These are phyloP conservation scores for Cytidiella melzeri DNA, from an alignment of 768 basidiomycete species.

Conservation along the genomic window DNA sequence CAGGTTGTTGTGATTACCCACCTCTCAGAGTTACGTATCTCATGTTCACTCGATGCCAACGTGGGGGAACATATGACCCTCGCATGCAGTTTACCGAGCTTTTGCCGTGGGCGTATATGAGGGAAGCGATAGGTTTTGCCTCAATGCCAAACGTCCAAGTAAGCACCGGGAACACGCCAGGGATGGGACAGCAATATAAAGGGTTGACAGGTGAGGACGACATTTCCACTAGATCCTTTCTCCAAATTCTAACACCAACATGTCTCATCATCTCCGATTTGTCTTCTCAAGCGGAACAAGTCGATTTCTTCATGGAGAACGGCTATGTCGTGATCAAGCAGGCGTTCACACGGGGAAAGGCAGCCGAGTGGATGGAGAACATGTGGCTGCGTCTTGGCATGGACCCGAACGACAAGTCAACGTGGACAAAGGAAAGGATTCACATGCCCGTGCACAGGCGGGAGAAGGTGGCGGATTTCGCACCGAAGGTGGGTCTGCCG, in stretches of 20 bases:
- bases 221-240: not conserved
- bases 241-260: not conserved
- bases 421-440: slow-evolving; percentile 28
- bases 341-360: slow-evolving; percentile 27
- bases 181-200: slow-evolving; percentile 6
- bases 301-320: slow-evolving; percentile 29
- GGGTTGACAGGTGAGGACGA: slow-evolving; percentile 6
- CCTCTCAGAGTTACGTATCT: no score
- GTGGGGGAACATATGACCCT: no score
- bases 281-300: slow-evolving; percentile 20
- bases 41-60: no score
- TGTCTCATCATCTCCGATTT: not conserved
- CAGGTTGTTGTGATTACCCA: no score
- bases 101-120: no score
- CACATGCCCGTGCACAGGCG: slow-evolving; percentile 42
- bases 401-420: slow-evolving; percentile 30
- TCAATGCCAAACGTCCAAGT: no score
- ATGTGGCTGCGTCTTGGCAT: slow-evolving; percentile 29
- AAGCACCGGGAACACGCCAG: not conserved
- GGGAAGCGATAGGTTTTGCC: no score
- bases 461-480: slow-evolving; percentile 42
- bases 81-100: no score
- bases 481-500: slow-evolving; percentile 37
- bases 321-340: slow-evolving; percentile 28
- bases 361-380: slow-evolving; percentile 25